phyloP scores from a whole-genome alignment of 495 filamentous ascomycete species.

The Paragyromitra xinjiangensis region DNA sequence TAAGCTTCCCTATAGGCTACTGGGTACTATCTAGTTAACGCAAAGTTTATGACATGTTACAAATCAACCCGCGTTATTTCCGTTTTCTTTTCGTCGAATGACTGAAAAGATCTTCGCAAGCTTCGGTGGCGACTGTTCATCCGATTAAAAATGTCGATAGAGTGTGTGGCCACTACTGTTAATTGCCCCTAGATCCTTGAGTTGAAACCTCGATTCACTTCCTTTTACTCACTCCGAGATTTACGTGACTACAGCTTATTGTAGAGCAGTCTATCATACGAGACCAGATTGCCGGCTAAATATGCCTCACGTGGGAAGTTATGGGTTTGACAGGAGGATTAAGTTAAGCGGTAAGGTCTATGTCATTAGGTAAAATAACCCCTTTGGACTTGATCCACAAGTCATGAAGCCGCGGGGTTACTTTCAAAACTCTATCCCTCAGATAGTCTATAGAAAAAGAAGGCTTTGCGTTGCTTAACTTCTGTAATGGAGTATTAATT shows the following conservation, averaged over 20 bases:
- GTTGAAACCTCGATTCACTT: not conserved
- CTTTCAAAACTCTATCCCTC: not conserved
- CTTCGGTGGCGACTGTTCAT: slow-evolving; percentile 5
- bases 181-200: slow-evolving; percentile 1
- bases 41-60: not conserved
- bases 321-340: not conserved
- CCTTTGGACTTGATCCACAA: not conserved
- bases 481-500: not conserved
- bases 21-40: not conserved
- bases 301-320: not conserved
- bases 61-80: not conserved
- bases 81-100: not conserved
- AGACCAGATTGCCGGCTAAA: slow-evolving; percentile 5
- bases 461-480: not conserved
- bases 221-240: not conserved
- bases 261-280: not conserved
- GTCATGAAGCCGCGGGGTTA: not conserved
- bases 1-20: not conserved
- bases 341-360: not conserved
- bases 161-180: slow-evolving; percentile 6
- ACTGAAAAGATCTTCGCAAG: slow-evolving; percentile 10
- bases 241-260: slow-evolving; percentile 8
- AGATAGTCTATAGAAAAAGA: not conserved
- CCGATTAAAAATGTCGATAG: slow-evolving; percentile 11
- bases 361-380: not conserved